Evolutionary conservation across 345 rosid genomes (phyloP), one percentile per base, ranked within the genome.

Genomic region (Moricandia arvensis): DNA sequence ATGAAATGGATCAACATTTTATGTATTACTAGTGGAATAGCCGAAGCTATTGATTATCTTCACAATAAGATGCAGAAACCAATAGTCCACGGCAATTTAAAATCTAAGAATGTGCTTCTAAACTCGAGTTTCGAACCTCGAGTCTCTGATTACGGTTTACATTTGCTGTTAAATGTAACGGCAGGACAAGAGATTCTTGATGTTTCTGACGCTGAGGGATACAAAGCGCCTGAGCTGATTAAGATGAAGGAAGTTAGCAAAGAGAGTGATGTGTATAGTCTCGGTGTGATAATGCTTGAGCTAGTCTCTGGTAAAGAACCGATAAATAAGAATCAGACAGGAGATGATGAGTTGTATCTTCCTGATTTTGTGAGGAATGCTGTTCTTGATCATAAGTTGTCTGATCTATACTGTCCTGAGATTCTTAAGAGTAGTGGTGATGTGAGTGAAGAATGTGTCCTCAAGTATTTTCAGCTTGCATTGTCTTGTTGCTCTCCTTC

Each of bases 401-500:
- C 88, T 4, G 93, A 89, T 81, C 73, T 88, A 34, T 90, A 82
- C 81, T 91, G 81, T 69, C 89, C 97, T 15, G 86, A 85, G 73
- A 73, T 91, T 64, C 83, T 85, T 61, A 73, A 21, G 21, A 79
- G 86, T 75, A 69, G 51, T 57, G 76, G 37, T 4, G 69, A 78
- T 2, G 81, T 83, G 16, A 83, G 81, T 7, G 90, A 91, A 87
- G 96, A 88, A 76, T 41, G 74, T 74, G 76, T 91, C 11, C 85
- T 87, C 18, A 83, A 86, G 76, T 86, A 85, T 72, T 85, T 89
- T 81, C 95, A 89, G 76, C 86, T 94, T 74, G 96, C 97, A 4
- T 77, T 90, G 86, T 80, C 93, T 64, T 90, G 97, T 74, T 94
- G 96, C 81, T 91, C 98, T 65, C 93, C 93, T 73, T 87, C 89